Base-by-base conservation (phyloP, 1,139 yeast species). In the Suhomyces choctaworum region DNA sequence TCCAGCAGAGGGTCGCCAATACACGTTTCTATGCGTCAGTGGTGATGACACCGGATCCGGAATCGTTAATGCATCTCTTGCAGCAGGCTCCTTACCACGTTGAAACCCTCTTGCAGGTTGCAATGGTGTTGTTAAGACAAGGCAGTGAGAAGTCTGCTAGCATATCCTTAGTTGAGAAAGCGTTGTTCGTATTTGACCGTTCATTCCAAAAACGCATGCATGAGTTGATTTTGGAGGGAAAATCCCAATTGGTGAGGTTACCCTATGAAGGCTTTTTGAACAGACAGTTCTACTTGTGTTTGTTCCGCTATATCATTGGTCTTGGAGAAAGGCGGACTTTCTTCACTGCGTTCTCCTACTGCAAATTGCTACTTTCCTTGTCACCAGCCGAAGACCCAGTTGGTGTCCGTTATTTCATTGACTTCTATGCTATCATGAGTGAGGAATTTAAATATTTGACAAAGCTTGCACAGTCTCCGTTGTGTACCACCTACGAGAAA, bases 361-460 rank as follows among this genome's bases (percentile, higher is more conserved):
- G 85, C 48, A 88, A 85, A 52, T 65, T 83, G 6, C 63, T 89
- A 34, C 64, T 83, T 45, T 76, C 88, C 1, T 62, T 88, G 29
- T 74, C 79, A 24, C 95, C 96, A 1, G 74, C 80, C 1, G 87
- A 82, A 32, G 97, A 88, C 64, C 96, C 96, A 0, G 63, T 82
- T 39, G 95, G 96, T 9, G 89, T 83, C 5, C 71, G 95, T 44
- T 81, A 82, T 50, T 84, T 87, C 57, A 80, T 88, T 47, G 96
- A 88, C 55, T 82, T 76, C 51, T 88, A 85, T 53, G 82, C 92
- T 5, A 64, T 86, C 7, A 66, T 80, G 62, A 71, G 87, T 32
- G 81, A 74, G 27, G 87, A 85, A 43, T 80, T 71, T 50, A 66
- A 74, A 36, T 88, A 78, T 56, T 55, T 88, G 46, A 65, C 78